These are phyloP conservation scores for Geotrichum europaeum DNA, from an alignment of 1,139 yeast genomes.

Conservation along the genomic window DNA sequence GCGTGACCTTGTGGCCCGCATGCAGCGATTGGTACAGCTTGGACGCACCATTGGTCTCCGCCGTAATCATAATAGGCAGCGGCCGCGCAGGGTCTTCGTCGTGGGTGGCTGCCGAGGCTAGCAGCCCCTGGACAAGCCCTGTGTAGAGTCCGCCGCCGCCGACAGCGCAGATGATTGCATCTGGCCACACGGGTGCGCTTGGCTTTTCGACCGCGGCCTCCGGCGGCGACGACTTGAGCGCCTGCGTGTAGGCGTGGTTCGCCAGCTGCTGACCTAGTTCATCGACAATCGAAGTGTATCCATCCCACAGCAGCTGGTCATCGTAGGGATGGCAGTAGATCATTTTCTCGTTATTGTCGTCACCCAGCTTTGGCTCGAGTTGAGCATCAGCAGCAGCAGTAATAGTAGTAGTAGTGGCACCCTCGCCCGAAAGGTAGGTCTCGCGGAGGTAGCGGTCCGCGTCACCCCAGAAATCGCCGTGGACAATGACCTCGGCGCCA, in stretches of 20 bases:
- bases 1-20: slow-evolving; percentile 4
- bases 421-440: slow-evolving; percentile 32
- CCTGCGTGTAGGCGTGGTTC: slow-evolving; percentile 24
- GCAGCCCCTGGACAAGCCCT: slow-evolving; percentile 39
- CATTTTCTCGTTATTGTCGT: slow-evolving; percentile 30
- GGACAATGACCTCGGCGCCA: slow-evolving; percentile 50
- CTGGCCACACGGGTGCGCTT: slow-evolving; percentile 34
- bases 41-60: slow-evolving; percentile 57
- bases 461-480: slow-evolving; percentile 59
- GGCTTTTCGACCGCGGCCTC: slow-evolving; percentile 17
- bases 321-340: slow-evolving; percentile 71
- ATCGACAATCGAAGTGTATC: slow-evolving; percentile 55
- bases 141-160: slow-evolving; percentile 74
- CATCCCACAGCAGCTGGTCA: slow-evolving; percentile 59
- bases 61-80: slow-evolving; percentile 3
- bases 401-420: not conserved
- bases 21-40: slow-evolving; percentile 27
- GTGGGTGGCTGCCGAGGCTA: not conserved
- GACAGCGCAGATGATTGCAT: slow-evolving; percentile 58
- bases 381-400: slow-evolving; percentile 9
- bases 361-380: slow-evolving; percentile 11
- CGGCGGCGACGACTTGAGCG: not conserved
- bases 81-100: not conserved
- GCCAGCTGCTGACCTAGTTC: slow-evolving; percentile 47
- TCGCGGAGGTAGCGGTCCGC: slow-evolving; percentile 51